These are phyloP conservation scores for Colletotrichum orbiculare DNA, from an alignment of 2,329 filamentous ascomycete genomes.

Conservation along the genomic window DNA sequence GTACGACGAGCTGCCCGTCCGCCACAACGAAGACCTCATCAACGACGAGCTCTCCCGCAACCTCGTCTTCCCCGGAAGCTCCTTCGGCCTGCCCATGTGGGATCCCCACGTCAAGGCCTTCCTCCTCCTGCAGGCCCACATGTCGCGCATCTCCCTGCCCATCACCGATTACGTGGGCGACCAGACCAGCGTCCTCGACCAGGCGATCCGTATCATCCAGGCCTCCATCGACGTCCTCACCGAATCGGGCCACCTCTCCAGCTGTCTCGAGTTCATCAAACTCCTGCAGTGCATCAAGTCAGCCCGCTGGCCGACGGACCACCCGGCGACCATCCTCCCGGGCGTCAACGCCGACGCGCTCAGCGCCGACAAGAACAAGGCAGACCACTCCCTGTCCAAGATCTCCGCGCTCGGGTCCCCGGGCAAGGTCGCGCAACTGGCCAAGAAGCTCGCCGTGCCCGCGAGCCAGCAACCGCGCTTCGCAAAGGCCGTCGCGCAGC, in stretches of 20 bases:
- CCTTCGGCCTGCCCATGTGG: conserved; percentile 89
- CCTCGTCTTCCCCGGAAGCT: conserved; percentile 70
- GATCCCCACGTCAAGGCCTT: conserved; percentile 98
- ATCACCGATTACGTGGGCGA: conserved; percentile 98
- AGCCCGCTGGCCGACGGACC: conserved; percentile 88
- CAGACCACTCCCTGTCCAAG: conserved; percentile 53
- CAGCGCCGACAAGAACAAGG: conserved; percentile 49
- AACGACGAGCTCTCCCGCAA: conserved; percentile 90
- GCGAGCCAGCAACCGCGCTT: conserved; percentile 58
- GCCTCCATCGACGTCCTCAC: conserved; percentile 94
- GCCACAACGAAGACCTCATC: conserved; percentile 98
- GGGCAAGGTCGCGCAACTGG: conserved; percentile 54
- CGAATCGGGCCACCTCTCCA: conserved; percentile 85
- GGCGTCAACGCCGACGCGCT: conserved; percentile 64
- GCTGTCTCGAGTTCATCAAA: conserved; percentile 82
- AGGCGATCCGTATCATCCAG: conserved; percentile 96
- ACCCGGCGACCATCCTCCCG: conserved; percentile 82
- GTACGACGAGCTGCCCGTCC: conserved; percentile 96
- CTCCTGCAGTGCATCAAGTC: conserved; percentile 93
- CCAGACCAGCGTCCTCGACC: conserved; percentile 88
- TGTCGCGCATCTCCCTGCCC: conserved; percentile 90
- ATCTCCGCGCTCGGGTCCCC: conserved; percentile 49
- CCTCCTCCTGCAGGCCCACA: conserved; percentile 91
- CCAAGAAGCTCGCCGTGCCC: conserved; percentile 63
- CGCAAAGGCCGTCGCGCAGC: conserved; percentile 67